Base-by-base conservation (phyloP, 129 eudicot species). In the Pulicaria dysenterica region DNA sequence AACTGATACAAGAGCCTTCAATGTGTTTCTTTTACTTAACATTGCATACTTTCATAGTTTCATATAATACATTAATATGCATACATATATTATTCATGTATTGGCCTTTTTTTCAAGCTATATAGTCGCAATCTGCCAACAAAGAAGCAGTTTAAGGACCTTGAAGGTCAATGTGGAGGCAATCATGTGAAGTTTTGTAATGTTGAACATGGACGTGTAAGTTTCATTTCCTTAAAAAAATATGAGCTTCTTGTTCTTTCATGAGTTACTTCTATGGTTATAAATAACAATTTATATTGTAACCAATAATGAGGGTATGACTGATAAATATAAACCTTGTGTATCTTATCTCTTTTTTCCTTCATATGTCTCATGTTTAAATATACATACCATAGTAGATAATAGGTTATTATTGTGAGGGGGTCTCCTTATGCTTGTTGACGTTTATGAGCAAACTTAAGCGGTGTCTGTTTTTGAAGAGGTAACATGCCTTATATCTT, bases 141-240 rank as follows among this genome's bases (percentile, higher is more conserved):
- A 3, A 83, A 45, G 61, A 48, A 64, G 63, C 87, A 87, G 44
- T 70, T 83, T 17, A 81, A 79, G 73, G 83, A 85, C 41, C 77
- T 92, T 58, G 95, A 87, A 79, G 80, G 72, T 73, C 84, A 50
- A 36, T 83, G 84, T 74, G 76, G 71, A 17, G 90, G 91, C 1
- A 58, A 53, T 62, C 87, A 88, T 63, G 2, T 89, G 11, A 83
- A 76, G 72, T 77, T 89, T 45, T 87, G 91, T 50, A 72, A 74
- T 63, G 94, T 89, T 19, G 96, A 92, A 56, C 89, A 92, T 78
- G 96, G 97, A 47, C 89, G 88, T 40, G 91, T 92, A 44, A 89
- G 86, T 69, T 92, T 89, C 81, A 74, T 89, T 74, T 81, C 96
- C 42, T 89, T 86, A 55, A 79, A 82, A 68, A 47, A 59, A 67